These are phyloP conservation scores for Laguncularia racemosa DNA, from an alignment of 345 rosid genomes.

Conservation along the genomic window DNA sequence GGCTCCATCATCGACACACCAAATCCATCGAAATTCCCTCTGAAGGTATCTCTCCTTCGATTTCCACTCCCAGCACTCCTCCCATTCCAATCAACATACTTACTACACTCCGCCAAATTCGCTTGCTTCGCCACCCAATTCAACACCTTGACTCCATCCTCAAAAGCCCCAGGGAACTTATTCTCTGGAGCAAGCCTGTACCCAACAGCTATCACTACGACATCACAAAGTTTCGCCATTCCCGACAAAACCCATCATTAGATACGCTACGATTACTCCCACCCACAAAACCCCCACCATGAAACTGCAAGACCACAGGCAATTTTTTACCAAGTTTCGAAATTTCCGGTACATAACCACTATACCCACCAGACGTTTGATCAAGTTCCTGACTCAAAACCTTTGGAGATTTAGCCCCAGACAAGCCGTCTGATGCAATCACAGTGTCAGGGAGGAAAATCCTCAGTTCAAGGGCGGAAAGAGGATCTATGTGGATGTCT, in stretches of 20 bases:
- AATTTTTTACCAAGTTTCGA: conserved; percentile 37
- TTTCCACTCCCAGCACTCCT: conserved; percentile 13
- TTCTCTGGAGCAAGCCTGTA: conserved; percentile 86
- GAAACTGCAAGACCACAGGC: conserved; percentile 87
- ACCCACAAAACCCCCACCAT: conserved; percentile 87
- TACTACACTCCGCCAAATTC: conserved; percentile 47
- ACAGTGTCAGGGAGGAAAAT: conserved; percentile 84
- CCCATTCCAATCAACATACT: conserved; percentile 26
- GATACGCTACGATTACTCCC: conserved; percentile 61
- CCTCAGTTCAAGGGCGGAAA: conserved; percentile 69
- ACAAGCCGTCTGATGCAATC: conserved; percentile 38
- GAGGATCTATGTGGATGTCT: conserved; percentile 88
- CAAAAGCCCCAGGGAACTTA: conserved; percentile 69
- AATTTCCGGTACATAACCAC: conserved; percentile 49
- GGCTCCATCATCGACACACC: conserved; percentile 82
- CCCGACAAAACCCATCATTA: conserved; percentile 72
- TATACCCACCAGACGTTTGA: conserved; percentile 17
- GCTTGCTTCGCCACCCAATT: conserved; percentile 81
- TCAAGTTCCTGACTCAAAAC: too few species aligned
- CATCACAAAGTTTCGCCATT: conserved; percentile 66
- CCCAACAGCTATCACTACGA: conserved; percentile 76
- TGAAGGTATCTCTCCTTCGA: conserved; percentile 18
- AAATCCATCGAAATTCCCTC: conserved; percentile 50
- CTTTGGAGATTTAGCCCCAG: not conserved
- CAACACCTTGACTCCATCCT: conserved; percentile 74